Conservation (phyloP, 164 flowering plant species). For the Magnolia sinica region DNA sequence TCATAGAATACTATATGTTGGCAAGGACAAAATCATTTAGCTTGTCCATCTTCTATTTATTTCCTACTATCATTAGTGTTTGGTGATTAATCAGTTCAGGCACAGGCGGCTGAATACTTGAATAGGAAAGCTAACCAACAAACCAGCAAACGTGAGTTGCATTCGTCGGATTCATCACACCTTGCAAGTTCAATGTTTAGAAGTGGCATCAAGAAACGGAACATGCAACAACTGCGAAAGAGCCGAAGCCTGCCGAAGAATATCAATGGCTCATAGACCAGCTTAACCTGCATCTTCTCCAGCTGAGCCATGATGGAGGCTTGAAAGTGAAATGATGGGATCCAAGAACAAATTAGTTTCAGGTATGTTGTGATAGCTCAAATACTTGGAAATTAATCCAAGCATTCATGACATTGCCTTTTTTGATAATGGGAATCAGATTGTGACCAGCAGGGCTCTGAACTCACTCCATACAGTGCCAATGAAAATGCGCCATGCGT, state of each 20-base stretch:
- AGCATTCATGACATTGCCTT: too few relatives aligned
- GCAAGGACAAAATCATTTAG: neutral
- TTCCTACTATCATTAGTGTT: constrained; percentile 4
- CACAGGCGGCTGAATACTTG: constrained; percentile 56
- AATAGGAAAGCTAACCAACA: constrained; percentile 33
- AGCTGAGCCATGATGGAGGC: neutral
- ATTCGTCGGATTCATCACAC: constrained; percentile 10
- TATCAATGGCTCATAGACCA: constrained; percentile 8
- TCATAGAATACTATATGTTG: neutral
- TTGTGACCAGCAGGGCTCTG: too few relatives aligned
- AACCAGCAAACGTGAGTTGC: constrained; percentile 8
- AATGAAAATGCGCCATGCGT: too few relatives aligned
- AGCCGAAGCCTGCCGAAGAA: constrained; percentile 23
- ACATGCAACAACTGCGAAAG: constrained; percentile 34
- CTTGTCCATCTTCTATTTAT: neutral
- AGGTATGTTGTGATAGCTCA: too few relatives aligned
- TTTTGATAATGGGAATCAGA: too few relatives aligned
- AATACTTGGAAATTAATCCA: too few relatives aligned
- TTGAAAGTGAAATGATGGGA: too few relatives aligned
- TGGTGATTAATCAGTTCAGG: constrained; percentile 51
- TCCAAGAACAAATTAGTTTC: too few relatives aligned
- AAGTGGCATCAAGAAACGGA: constrained; percentile 54
- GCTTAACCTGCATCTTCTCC: neutral
- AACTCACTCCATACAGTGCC: too few relatives aligned
- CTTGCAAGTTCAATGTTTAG: constrained; percentile 54